Base-by-base conservation (phyloP, 2,329 filamentous ascomycete genomes). In the Penicillium vulpinum region DNA sequence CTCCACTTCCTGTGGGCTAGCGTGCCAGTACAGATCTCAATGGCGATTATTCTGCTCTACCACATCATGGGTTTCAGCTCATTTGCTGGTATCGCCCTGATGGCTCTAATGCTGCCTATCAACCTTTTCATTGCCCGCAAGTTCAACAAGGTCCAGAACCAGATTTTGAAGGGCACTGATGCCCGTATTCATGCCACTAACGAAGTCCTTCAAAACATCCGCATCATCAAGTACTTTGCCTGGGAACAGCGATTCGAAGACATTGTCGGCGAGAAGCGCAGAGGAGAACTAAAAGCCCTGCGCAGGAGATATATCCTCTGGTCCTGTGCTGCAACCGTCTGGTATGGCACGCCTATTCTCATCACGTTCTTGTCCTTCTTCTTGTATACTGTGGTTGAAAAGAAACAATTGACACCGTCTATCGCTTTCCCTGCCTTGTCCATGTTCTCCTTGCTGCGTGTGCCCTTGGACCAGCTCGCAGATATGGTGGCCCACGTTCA, bases 401-500 rank as follows among this genome's bases (percentile, higher is more conserved):
- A 89, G 73, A 97, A 95, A 78, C 89, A 89, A 21, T 79, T 99
- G 53, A 88, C 94, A 51, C 93, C 94, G 0, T 97, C 94, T 0
- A 83, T 97, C 59, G 94, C 94, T 4, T 99, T 99, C 75, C 97
- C 94, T 2, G 92, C 94, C 36, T 87, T 99, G 52, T 97, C 94
- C 0, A 87, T 99, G 62, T 99, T 99, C 74, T 92, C 92, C 72
- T 86, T 99, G 39, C 86, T 99, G 15, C 88, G 94, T 46, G 90
- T 97, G 51, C 94, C 94, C 5, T 80, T 99, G 44, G 94, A 99
- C 73, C 93, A 97, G 76, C 83, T 99, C 52, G 94, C 94, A 49
- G 94, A 99, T 75, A 99, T 99, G 94, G 89, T 97, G 70, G 94
- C 94, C 11, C 94, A 97, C 76, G 92, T 99, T 4, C 92, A 97